Percentiles rank a stretch among this genome's conserved stretches.
Evolutionary conservation across 192 early-diverging fungal genomes (phyloP).

Genomic region (Coemansia sp.): DNA sequence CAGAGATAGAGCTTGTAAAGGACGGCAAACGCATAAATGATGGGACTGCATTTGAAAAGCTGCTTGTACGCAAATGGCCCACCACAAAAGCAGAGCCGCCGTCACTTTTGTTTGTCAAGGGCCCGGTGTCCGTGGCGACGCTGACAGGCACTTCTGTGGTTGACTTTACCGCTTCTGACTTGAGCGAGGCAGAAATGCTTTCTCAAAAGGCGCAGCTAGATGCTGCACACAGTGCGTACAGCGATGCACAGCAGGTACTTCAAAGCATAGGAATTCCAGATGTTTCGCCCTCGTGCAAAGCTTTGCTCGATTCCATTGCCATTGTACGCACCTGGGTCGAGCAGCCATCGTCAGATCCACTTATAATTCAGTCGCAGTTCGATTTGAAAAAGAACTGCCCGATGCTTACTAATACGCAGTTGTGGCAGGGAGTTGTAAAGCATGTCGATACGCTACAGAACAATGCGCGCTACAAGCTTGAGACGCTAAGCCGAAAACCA

Average conservation of each 20-base stretch:
- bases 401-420: not conserved
- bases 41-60: not conserved
- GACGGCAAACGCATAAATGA: not conserved
- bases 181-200: not conserved
- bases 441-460: not conserved
- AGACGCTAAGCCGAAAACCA: not conserved
- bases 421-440: not conserved
- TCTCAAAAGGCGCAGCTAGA: constrained; percentile 1
- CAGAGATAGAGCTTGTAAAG: not conserved
- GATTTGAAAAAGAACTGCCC: not conserved
- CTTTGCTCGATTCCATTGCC: constrained; percentile 3
- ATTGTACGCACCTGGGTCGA: constrained; percentile 3
- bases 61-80: not conserved
- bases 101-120: constrained; percentile 5
- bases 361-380: not conserved
- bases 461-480: not conserved
- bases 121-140: not conserved
- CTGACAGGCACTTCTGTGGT: not conserved
- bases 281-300: constrained; percentile 1
- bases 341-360: too few relatives aligned
- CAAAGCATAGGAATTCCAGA: constrained; percentile 9
- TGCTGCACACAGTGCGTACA: not conserved
- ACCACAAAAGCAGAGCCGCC: not conserved
- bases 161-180: constrained; percentile 7
- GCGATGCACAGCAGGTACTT: not conserved